These are phyloP conservation scores for Phaeodactylum tricornutum DNA, from an alignment of 108 stramenopile species.

Conservation along the genomic window DNA sequence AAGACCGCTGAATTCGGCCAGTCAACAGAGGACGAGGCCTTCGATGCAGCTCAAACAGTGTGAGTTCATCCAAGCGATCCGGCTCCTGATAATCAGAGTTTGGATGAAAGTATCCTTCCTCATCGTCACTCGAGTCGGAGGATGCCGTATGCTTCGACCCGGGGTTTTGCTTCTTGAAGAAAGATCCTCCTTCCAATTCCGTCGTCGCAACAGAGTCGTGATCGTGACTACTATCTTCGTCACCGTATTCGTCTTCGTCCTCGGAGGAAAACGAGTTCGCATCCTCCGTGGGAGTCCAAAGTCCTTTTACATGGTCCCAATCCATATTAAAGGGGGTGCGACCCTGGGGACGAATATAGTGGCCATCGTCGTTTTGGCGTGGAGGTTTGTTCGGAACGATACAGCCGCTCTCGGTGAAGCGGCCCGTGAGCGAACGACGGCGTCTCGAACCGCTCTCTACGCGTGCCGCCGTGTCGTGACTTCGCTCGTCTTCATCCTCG, in stretches of 20 bases:
- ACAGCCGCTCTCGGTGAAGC: neutral
- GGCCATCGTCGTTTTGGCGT: neutral
- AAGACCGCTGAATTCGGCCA: constrained; percentile 2
- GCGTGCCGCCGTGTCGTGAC: no score
- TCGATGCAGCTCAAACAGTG: constrained; percentile 45
- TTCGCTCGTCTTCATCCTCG: no score
- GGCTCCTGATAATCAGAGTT: constrained; percentile 32
- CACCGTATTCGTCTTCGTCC: neutral
- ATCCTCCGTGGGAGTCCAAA: neutral
- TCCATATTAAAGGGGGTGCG: neutral
- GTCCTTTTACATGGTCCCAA: no score
- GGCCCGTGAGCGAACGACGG: neutral
- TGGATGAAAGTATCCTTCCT: constrained; percentile 18
- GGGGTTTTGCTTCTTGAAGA: neutral
- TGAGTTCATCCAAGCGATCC: constrained; percentile 30
- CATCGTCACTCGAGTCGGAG: neutral
- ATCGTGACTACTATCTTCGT: neutral
- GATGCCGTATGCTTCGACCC: constrained; percentile 1
- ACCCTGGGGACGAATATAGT: neutral
- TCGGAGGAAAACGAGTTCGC: neutral
- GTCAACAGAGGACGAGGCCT: constrained; percentile 18
- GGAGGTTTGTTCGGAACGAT: neutral
- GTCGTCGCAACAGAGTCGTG: neutral
- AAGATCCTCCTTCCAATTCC: neutral
- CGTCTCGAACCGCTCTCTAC: no score